Evolutionary conservation across 2,329 filamentous ascomycete species (phyloP).

Genomic region (Penicillium sp.): DNA sequence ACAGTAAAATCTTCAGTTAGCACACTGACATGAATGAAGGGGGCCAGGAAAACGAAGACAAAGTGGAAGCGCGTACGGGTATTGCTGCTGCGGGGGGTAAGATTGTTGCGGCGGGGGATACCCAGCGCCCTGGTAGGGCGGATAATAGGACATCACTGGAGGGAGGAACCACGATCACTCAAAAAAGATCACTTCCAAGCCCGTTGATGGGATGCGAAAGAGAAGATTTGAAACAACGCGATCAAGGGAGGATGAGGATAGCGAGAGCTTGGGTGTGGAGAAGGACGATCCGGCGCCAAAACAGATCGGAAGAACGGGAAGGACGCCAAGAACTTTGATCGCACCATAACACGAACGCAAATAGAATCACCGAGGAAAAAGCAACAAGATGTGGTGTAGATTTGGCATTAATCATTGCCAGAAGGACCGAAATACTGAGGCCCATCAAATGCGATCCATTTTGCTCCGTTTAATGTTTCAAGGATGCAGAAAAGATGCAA

Average conservation of each 20-base stretch:
- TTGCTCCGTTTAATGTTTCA: too few relatives aligned
- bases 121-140: conserved; percentile 59
- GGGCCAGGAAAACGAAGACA: conserved; percentile 12
- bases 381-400: background rate
- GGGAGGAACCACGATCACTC: conserved; percentile 6
- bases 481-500: too few relatives aligned
- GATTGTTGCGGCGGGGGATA: conserved; percentile 54
- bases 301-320: conserved; percentile 24
- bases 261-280: conserved; percentile 23
- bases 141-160: conserved; percentile 64
- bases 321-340: conserved; percentile 19
- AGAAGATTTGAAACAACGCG: conserved; percentile 9
- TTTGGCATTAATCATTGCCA: background rate
- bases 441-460: too few relatives aligned
- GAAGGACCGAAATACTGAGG: too few relatives aligned
- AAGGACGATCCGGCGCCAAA: conserved; percentile 20
- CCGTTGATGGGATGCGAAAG: background rate
- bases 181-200: conserved; percentile 10
- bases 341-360: background rate
- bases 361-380: background rate
- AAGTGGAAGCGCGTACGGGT: conserved; percentile 38
- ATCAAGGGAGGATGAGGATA: conserved; percentile 11
- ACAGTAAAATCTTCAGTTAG: conserved; percentile 5
- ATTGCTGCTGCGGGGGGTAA: conserved; percentile 45
- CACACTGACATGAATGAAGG: background rate